Evolutionary conservation across 768 basidiomycete species (phyloP).

Genomic region (Pilatotrama ljubarskyi): DNA sequence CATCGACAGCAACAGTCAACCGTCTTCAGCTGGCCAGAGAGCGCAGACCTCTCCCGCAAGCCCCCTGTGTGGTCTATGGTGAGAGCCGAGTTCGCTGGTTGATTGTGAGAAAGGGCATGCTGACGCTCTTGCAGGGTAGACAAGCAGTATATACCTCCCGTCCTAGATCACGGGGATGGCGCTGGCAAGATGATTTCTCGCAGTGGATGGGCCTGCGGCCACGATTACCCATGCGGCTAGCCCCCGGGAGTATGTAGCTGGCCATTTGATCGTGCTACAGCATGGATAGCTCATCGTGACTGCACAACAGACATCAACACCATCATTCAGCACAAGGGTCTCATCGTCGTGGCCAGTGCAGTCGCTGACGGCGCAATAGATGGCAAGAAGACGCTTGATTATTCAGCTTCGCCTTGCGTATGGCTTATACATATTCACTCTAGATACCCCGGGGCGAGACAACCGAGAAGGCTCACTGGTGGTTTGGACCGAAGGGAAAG

Average conservation of each 20-base stretch:
- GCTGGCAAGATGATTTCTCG: background rate
- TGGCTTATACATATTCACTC: background rate
- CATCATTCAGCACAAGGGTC: slow-evolving; percentile 46
- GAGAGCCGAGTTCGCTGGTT: background rate
- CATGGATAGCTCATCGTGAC: background rate
- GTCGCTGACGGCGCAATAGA: slow-evolving; percentile 42
- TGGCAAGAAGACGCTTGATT: background rate
- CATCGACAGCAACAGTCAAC: background rate
- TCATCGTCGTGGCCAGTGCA: slow-evolving; percentile 46
- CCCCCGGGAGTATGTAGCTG: background rate
- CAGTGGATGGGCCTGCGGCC: background rate
- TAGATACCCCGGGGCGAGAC: slow-evolving; percentile 10
- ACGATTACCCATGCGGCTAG: background rate
- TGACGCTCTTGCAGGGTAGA: background rate
- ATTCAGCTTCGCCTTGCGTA: no score
- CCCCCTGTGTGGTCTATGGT: background rate
- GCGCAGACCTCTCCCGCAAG: background rate
- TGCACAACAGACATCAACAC: slow-evolving; percentile 46
- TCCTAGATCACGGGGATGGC: background rate
- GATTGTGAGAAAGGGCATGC: background rate
- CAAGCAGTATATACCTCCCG: background rate
- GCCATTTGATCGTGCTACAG: background rate
- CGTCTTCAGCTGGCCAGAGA: background rate
- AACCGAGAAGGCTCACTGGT: slow-evolving; percentile 15
- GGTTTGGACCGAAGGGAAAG: background rate